Evolutionary conservation across 805 yeast genomes (phyloP).

Genomic region (Brettanomyces anomalus): DNA sequence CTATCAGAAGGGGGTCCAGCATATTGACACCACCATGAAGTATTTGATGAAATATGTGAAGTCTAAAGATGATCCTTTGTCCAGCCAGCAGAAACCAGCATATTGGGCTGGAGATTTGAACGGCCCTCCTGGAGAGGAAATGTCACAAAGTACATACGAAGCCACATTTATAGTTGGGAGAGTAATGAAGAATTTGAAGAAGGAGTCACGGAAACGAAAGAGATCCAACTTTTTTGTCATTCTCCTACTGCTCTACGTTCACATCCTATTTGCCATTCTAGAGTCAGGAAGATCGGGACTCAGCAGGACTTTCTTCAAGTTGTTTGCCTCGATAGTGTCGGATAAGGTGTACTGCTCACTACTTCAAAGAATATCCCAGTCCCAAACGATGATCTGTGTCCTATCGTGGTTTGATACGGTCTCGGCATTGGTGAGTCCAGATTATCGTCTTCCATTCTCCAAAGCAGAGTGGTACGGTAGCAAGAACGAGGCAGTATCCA

Average conservation of each 20-base stretch:
- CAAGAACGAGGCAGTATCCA: conserved; percentile 32
- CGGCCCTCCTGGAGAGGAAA: conserved; percentile 6
- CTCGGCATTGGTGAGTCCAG: conserved; percentile 46
- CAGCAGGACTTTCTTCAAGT: conserved; percentile 38
- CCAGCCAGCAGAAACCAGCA: conserved; percentile 3
- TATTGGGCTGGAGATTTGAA: conserved; percentile 10
- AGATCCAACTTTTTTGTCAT: conserved; percentile 38
- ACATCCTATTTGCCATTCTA: conserved; percentile 41
- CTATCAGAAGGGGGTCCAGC: conserved; percentile 43
- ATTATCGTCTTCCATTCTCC: conserved; percentile 46
- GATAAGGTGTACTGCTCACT: conserved; percentile 35
- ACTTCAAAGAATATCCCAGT: conserved; percentile 38
- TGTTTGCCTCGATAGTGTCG: conserved; percentile 40
- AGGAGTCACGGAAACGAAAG: conserved; percentile 28
- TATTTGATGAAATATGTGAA: conserved; percentile 38
- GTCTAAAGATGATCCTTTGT: conserved; percentile 7
- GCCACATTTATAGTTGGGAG: conserved; percentile 22
- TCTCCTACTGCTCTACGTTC: conserved; percentile 43
- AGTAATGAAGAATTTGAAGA: conserved; percentile 29
- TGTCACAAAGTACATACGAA: not conserved
- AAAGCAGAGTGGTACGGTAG: conserved; percentile 46
- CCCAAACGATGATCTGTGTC: conserved; percentile 40
- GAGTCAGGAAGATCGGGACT: conserved; percentile 48
- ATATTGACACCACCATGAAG: conserved; percentile 49
- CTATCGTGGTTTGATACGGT: conserved; percentile 54